Percentiles rank a stretch among this genome's conserved stretches.
These are phyloP conservation scores for Debaryomyces fabryi DNA, from an alignment of 1,139 yeast species.

Conservation along the genomic window DNA sequence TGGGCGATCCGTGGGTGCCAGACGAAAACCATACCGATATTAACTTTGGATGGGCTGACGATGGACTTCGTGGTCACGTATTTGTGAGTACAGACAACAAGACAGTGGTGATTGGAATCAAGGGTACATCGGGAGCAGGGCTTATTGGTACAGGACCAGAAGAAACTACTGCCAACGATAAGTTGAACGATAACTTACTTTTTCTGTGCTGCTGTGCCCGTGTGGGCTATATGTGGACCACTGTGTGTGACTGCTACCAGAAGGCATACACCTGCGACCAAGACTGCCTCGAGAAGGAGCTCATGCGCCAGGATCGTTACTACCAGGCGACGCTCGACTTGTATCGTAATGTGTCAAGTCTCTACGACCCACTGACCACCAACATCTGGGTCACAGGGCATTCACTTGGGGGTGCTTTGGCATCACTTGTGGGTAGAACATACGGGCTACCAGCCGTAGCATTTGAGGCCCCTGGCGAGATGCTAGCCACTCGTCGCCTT, in stretches of 20 bases:
- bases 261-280: conserved; percentile 88
- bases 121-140: conserved; percentile 92
- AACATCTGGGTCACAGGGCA: conserved; percentile 94
- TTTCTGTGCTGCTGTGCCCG: conserved; percentile 98
- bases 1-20: conserved; percentile 61
- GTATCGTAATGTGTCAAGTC: conserved; percentile 65
- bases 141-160: conserved; percentile 72
- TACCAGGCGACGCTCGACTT: conserved; percentile 80
- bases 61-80: conserved; percentile 89
- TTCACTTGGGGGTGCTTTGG: conserved; percentile 89
- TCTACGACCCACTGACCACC: conserved; percentile 65
- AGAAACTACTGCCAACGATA: conserved; percentile 80
- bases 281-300: conserved; percentile 78
- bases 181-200: conserved; percentile 80
- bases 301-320: conserved; percentile 75
- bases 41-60: conserved; percentile 83
- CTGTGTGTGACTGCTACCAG: conserved; percentile 93
- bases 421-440: conserved; percentile 82
- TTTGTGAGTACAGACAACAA: conserved; percentile 68
- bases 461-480: conserved; percentile 93
- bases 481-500: conserved; percentile 76
- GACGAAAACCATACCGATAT: conserved; percentile 36
- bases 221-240: conserved; percentile 87
- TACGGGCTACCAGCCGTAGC: conserved; percentile 89
- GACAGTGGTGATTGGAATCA: conserved; percentile 77